These are phyloP conservation scores for Suillus fuscotomentosus DNA, from an alignment of 768 basidiomycete species.

Conservation along the genomic window DNA sequence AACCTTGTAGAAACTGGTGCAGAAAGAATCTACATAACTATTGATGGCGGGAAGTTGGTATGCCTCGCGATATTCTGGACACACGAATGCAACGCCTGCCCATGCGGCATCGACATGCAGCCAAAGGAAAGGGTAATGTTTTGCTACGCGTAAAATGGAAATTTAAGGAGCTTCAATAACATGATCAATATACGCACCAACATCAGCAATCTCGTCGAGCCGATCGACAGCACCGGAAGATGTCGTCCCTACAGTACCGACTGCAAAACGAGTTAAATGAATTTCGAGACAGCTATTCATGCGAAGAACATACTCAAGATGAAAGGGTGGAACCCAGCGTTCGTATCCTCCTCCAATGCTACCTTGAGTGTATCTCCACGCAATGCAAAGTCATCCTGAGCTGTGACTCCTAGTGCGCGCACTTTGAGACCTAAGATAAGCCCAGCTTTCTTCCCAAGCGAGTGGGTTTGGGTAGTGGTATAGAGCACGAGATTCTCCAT, in stretches of 20 bases:
- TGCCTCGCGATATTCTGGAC: constrained; percentile 69
- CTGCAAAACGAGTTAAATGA: constrained; percentile 35
- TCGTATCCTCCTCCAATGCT: constrained; percentile 65
- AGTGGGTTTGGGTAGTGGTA: constrained; percentile 89
- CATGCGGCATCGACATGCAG: constrained; percentile 90
- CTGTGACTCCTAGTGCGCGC: constrained; percentile 62
- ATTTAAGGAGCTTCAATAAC: background rate
- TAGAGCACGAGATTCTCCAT: constrained; percentile 75
- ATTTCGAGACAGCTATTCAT: background rate
- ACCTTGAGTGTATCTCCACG: constrained; percentile 58
- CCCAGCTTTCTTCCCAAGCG: constrained; percentile 76
- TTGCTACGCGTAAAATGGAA: constrained; percentile 39
- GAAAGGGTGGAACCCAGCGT: constrained; percentile 69
- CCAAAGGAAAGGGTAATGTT: constrained; percentile 66
- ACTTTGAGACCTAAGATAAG: constrained; percentile 79
- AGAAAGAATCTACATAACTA: constrained; percentile 72
- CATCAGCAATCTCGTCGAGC: constrained; percentile 68
- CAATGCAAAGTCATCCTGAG: constrained; percentile 65
- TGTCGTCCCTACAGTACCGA: constrained; percentile 89
- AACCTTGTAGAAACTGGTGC: constrained; percentile 91
- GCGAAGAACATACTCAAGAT: constrained; percentile 54
- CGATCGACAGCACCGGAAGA: constrained; percentile 86
- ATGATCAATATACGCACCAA: constrained; percentile 46
- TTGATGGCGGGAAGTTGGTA: constrained; percentile 75
- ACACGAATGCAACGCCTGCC: constrained; percentile 82